Conservation (phyloP, 331 rosid species). For the Malus hybrid region DNA sequence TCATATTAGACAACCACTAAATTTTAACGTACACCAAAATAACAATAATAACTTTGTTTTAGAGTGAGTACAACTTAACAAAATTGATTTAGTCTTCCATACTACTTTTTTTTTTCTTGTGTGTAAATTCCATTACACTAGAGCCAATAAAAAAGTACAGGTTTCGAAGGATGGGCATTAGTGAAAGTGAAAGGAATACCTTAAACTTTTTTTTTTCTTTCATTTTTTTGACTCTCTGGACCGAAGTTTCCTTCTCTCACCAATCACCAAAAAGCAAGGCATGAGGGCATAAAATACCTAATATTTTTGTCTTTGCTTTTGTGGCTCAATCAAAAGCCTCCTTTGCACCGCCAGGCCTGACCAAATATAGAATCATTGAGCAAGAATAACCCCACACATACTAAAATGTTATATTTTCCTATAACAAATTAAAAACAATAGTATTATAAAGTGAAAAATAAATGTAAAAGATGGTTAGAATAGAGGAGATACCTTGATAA, state of each 20-base stretch:
- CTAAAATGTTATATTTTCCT: not conserved
- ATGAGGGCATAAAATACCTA: slow-evolving; percentile 7
- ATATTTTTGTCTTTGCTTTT: slow-evolving; percentile 14
- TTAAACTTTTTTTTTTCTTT: not conserved
- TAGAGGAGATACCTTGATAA: not conserved
- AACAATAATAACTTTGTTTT: not conserved
- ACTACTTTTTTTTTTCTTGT: too few relatives aligned
- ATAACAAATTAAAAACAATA: not conserved
- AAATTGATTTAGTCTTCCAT: not conserved
- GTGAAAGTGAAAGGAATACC: not conserved
- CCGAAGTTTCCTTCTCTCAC: not conserved
- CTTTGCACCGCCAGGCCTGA: slow-evolving; percentile 13
- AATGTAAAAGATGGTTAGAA: not conserved
- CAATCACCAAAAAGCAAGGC: slow-evolving; percentile 1
- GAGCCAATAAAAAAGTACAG: not conserved
- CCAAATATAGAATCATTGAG: not conserved
- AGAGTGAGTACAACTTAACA: not conserved
- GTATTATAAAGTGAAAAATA: not conserved
- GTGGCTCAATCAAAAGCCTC: slow-evolving; percentile 2
- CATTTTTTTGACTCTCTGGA: not conserved
- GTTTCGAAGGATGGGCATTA: not conserved
- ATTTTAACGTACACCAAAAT: not conserved
- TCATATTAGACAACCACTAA: not conserved
- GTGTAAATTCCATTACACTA: not conserved
- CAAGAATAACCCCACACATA: not conserved